Evolutionary conservation across 148 eudicot genomes (phyloP).

Genomic region (Cornus controversa): DNA sequence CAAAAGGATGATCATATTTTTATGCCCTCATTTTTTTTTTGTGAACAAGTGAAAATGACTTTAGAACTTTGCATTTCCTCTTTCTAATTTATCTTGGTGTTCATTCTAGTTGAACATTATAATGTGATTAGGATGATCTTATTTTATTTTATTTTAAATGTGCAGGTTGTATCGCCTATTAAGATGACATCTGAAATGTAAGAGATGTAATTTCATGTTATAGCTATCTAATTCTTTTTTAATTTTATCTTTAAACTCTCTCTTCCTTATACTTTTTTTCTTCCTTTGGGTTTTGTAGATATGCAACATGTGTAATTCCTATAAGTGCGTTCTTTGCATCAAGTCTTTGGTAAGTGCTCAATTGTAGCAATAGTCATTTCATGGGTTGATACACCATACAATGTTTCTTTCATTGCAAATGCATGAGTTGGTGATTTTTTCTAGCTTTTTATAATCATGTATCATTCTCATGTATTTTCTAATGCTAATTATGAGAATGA

Average conservation of each 20-base stretch:
- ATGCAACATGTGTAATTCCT: slow-evolving; percentile 84
- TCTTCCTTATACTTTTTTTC: not conserved
- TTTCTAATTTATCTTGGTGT: not conserved
- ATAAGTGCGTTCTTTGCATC: slow-evolving; percentile 91
- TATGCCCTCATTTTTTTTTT: not conserved
- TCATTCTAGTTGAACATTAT: not conserved
- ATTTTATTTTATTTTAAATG: not conserved
- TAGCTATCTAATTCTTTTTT: not conserved
- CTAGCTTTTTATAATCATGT: not conserved
- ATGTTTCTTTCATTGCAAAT: not conserved
- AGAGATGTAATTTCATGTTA: slow-evolving; percentile 25
- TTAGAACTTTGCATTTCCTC: not conserved
- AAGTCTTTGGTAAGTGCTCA: slow-evolving; percentile 64
- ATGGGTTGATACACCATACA: not conserved
- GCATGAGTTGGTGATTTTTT: not conserved
- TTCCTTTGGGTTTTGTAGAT: slow-evolving; percentile 36
- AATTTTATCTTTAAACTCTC: not conserved
- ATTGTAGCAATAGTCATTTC: not conserved
- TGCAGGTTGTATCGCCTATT: slow-evolving; percentile 93
- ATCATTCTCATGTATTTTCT: not conserved
- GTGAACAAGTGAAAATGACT: not conserved
- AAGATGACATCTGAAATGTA: slow-evolving; percentile 96
- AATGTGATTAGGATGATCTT: not conserved
- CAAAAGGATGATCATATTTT: not conserved
- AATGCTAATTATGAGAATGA: not conserved